Percentiles rank a stretch among this genome's conserved stretches.
Evolutionary conservation across 306 rosid genomes (phyloP).

Genomic region (Prunus mume): DNA sequence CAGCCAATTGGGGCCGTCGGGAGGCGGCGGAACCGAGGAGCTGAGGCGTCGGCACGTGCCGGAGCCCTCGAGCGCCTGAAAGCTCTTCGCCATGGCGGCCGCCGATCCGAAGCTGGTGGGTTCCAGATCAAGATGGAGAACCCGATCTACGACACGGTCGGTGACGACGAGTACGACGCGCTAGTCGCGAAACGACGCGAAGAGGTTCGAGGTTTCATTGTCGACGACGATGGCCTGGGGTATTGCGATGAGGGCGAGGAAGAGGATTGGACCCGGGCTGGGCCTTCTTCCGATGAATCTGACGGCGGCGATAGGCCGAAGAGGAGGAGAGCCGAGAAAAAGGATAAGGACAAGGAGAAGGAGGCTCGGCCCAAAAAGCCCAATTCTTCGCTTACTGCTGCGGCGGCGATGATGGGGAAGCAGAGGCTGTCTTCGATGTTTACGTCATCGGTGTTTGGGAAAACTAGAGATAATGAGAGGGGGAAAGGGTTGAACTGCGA

Average conservation of each 20-base stretch:
- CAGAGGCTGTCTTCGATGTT: slow-evolving; percentile 86
- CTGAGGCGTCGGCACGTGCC: slow-evolving; percentile 49
- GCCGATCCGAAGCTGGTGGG: slow-evolving; percentile 53
- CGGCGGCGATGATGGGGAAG: slow-evolving; percentile 84
- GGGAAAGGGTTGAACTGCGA: slow-evolving; percentile 41
- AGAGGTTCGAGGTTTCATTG: slow-evolving; percentile 59
- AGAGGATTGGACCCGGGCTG: slow-evolving; percentile 90
- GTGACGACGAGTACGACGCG: slow-evolving; percentile 79
- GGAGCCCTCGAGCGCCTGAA: slow-evolving; percentile 74
- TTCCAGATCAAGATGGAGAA: slow-evolving; percentile 72
- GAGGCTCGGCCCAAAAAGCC: slow-evolving; percentile 53
- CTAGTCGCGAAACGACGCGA: slow-evolving; percentile 85
- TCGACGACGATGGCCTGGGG: slow-evolving; percentile 85
- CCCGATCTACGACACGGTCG: slow-evolving; percentile 68
- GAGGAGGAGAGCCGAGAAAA: slow-evolving; percentile 59
- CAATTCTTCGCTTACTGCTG: slow-evolving; percentile 70
- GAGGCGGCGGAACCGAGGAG: slow-evolving; percentile 59
- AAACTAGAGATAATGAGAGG: slow-evolving; percentile 53
- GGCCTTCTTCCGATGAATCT: slow-evolving; percentile 64
- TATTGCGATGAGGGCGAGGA: slow-evolving; percentile 90
- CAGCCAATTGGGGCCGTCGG: slow-evolving; percentile 30
- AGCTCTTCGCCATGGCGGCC: slow-evolving; percentile 58
- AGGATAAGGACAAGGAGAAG: slow-evolving; percentile 16
- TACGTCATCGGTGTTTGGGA: slow-evolving; percentile 69
- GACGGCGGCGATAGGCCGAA: slow-evolving; percentile 60